A percentile compares a stretch with the other conserved stretches of the same genome.
Conservation (phyloP, 768 basidiomycete genomes). For the Termitomyces eurrhizus region DNA sequence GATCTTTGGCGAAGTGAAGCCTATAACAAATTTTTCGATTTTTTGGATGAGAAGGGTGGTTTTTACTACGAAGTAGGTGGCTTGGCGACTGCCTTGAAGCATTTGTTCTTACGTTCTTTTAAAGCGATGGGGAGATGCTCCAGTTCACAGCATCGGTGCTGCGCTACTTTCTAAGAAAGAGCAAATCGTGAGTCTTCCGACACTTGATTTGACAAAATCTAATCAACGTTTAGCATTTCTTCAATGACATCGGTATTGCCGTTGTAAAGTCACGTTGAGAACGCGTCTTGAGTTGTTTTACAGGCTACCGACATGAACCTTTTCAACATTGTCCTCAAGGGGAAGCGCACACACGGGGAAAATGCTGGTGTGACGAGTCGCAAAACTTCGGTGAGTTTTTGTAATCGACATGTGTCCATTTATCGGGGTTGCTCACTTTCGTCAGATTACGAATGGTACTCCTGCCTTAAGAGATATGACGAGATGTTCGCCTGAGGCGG, state of each 20-base stretch:
- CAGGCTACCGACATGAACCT: constrained; percentile 80
- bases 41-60: constrained; percentile 74
- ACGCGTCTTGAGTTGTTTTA: neutral
- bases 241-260: constrained; percentile 74
- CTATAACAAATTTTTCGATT: constrained; percentile 81
- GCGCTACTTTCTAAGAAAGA: constrained; percentile 86
- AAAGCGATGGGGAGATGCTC: constrained; percentile 92
- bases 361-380: constrained; percentile 78
- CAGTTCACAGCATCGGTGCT: constrained; percentile 85
- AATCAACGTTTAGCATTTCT: constrained; percentile 60
- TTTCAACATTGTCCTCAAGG: constrained; percentile 91
- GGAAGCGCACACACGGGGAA: constrained; percentile 69
- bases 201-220: neutral
- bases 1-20: constrained; percentile 83
- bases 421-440: neutral
- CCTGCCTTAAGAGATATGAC: constrained; percentile 79
- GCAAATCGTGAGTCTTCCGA: constrained; percentile 50
- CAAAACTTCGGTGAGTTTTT: constrained; percentile 66
- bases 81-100: neutral
- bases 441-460: constrained; percentile 82
- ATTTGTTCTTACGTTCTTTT: constrained; percentile 4
- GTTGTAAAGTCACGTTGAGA: neutral
- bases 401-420: neutral
- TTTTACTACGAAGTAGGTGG: constrained; percentile 79
- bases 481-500: constrained; percentile 39